A percentile compares a stretch with the other conserved stretches of the same genome.
Conservation (phyloP, 805 yeast genomes). For the Ogataea degrootiae region DNA sequence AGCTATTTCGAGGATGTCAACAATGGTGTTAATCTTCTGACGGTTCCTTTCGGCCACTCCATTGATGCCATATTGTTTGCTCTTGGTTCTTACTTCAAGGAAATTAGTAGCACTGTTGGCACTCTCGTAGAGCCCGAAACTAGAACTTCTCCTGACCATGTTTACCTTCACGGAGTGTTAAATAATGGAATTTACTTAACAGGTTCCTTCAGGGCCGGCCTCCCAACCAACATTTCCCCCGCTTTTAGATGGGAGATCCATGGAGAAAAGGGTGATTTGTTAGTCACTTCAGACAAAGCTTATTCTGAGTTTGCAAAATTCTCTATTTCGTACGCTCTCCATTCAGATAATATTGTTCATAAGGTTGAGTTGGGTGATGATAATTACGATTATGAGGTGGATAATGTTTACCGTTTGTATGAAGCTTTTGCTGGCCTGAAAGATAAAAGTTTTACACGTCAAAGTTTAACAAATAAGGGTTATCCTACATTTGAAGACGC, state of each 20-base stretch:
- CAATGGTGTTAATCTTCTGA: constrained; percentile 5
- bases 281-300: neutral
- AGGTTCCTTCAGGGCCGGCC: neutral
- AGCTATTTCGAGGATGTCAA: constrained; percentile 1
- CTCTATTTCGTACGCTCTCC: neutral
- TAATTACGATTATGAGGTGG: neutral
- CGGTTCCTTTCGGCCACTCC: constrained; percentile 5
- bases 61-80: constrained; percentile 1
- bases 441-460: neutral
- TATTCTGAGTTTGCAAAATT: neutral
- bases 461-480: neutral
- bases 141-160: neutral
- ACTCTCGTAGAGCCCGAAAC: neutral
- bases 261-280: neutral
- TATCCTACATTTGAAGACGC: neutral
- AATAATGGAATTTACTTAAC: neutral
- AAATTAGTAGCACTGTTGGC: neutral
- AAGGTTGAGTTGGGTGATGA: neutral
- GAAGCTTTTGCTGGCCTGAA: neutral
- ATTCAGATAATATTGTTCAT: neutral
- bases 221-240: neutral
- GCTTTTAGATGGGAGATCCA: neutral
- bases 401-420: neutral
- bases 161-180: neutral
- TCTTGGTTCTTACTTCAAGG: neutral